A percentile compares a stretch with the other conserved stretches of the same genome.
These are phyloP conservation scores for Cryptomeria japonica DNA, from an alignment of 75 land plant species.

Conservation along the genomic window DNA sequence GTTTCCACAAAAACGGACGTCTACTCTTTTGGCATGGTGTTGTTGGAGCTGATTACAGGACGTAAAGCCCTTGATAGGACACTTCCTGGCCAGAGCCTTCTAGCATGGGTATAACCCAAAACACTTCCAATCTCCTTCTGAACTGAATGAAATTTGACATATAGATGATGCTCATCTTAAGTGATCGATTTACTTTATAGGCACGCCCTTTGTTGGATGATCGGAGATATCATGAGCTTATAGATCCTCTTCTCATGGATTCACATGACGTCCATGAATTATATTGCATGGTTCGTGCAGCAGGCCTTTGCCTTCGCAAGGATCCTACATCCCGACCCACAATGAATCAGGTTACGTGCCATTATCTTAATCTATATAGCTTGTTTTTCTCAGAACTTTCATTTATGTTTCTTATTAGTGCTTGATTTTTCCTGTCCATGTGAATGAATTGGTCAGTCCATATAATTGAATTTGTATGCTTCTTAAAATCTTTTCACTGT, in stretches of 20 bases:
- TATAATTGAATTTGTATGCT: no score
- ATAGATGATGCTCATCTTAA: not conserved
- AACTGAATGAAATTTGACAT: not conserved
- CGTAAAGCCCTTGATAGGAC: constrained; percentile 25
- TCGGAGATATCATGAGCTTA: constrained; percentile 44
- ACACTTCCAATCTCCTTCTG: not conserved
- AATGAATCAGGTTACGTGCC: constrained; percentile 38
- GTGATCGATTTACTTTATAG: constrained; percentile 15
- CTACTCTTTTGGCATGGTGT: constrained; percentile 56
- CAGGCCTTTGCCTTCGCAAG: constrained; percentile 34
- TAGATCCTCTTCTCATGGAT: constrained; percentile 39
- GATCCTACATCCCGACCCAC: constrained; percentile 39
- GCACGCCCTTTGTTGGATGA: constrained; percentile 54
- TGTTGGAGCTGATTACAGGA: constrained; percentile 53
- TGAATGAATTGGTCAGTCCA: no score
- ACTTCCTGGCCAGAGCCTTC: constrained; percentile 28
- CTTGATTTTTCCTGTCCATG: no score
- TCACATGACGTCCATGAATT: constrained; percentile 46
- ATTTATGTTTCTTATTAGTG: not conserved
- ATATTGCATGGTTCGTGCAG: constrained; percentile 42
- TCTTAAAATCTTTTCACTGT: no score
- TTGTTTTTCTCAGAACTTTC: not conserved
- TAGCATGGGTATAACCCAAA: constrained; percentile 42
- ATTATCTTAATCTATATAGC: not conserved
- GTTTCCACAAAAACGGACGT: constrained; percentile 47